Conservation (phyloP, 495 filamentous ascomycete species). For the Cladorrhinum samala region DNA sequence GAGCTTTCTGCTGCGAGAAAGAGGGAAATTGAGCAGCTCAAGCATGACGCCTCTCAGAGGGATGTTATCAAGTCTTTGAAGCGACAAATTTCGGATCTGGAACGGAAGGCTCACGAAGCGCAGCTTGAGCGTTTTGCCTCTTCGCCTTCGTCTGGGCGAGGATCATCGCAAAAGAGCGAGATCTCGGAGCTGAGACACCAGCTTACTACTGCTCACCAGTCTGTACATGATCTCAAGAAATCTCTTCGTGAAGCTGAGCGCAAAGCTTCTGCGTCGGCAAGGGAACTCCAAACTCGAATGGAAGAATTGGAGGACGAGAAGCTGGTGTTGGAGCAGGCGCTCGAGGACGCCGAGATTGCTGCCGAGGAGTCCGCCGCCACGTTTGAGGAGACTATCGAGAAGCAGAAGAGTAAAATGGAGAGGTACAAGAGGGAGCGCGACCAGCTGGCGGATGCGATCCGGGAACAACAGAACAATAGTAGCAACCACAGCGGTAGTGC, state of each 20-base stretch:
- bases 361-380: slow-evolving; percentile 78
- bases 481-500: slow-evolving; percentile 20
- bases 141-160: slow-evolving; percentile 30
- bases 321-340: slow-evolving; percentile 70
- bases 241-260: slow-evolving; percentile 50
- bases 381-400: slow-evolving; percentile 60
- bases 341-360: slow-evolving; percentile 69
- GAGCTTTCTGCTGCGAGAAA: slow-evolving; percentile 57
- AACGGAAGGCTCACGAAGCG: slow-evolving; percentile 40
- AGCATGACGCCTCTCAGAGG: slow-evolving; percentile 58
- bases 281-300: slow-evolving; percentile 70
- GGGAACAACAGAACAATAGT: slow-evolving; percentile 23
- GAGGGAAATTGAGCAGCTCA: slow-evolving; percentile 55
- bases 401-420: slow-evolving; percentile 48
- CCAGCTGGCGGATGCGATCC: slow-evolving; percentile 24
- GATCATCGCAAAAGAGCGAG: slow-evolving; percentile 56
- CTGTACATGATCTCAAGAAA: slow-evolving; percentile 51
- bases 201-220: slow-evolving; percentile 55
- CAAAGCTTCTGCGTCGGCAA: slow-evolving; percentile 76
- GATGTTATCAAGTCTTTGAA: slow-evolving; percentile 44
- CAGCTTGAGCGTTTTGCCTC: slow-evolving; percentile 29
- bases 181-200: slow-evolving; percentile 56
- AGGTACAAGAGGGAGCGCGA: slow-evolving; percentile 40
- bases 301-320: slow-evolving; percentile 90
- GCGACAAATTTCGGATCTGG: slow-evolving; percentile 43